Conservation (phyloP, 192 early-diverging fungal species). For the Umbelopsis ramanniana region DNA sequence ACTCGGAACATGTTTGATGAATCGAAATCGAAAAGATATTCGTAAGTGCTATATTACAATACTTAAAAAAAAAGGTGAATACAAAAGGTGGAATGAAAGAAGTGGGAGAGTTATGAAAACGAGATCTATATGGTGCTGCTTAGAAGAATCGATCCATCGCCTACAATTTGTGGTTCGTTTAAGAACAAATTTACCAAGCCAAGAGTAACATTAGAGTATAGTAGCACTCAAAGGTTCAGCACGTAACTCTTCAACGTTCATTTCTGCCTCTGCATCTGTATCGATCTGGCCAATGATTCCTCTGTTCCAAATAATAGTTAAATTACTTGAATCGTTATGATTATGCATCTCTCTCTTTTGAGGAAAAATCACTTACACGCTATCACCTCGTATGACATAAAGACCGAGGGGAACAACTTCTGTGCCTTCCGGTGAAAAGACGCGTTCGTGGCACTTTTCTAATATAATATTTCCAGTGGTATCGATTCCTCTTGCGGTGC, state of each 20-base stretch:
- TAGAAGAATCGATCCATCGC: too few species aligned
- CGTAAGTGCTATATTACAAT: constrained; percentile 3
- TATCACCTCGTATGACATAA: constrained; percentile 61
- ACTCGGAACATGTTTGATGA: neutral
- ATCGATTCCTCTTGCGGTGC: constrained; percentile 59
- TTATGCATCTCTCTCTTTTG: neutral
- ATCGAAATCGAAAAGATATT: neutral
- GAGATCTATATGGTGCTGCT: neutral
- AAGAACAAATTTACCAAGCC: too few species aligned
- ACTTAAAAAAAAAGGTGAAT: neutral
- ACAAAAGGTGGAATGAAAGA: neutral
- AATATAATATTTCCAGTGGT: constrained; percentile 59
- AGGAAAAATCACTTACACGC: constrained; percentile 43
- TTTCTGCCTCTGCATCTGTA: constrained; percentile 37
- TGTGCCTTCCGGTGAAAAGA: constrained; percentile 54
- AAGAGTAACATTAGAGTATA: neutral
- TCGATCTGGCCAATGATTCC: constrained; percentile 45
- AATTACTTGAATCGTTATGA: neutral
- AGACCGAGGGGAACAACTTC: constrained; percentile 54
- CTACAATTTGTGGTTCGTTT: too few species aligned
- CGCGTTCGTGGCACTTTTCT: constrained; percentile 53
- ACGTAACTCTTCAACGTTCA: constrained; percentile 39
- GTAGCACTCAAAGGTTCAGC: constrained; percentile 34
- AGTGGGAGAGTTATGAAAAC: neutral
- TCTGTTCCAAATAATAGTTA: constrained; percentile 20